Percentiles rank a stretch among this genome's conserved stretches.
Evolutionary conservation across 2,329 filamentous ascomycete species (phyloP).

Genomic region (Ophiosphaerella narmari): DNA sequence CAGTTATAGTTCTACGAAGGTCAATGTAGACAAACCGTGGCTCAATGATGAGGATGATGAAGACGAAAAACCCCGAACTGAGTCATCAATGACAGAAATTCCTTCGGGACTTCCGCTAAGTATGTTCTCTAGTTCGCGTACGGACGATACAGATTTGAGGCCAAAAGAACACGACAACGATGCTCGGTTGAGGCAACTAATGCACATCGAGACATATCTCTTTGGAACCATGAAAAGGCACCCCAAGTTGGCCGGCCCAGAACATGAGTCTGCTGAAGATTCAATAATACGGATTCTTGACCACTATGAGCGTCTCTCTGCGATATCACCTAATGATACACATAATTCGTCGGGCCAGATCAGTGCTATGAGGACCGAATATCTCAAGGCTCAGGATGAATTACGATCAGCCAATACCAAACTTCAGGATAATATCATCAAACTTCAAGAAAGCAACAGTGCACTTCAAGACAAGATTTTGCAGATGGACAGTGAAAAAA

Average conservation of each 20-base stretch:
- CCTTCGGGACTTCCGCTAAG: no score
- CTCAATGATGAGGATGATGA: no score
- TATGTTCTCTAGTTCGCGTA: no score
- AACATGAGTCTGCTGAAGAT: background rate
- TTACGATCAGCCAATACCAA: background rate
- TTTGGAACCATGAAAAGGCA: background rate
- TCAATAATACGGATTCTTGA: background rate
- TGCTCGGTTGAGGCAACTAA: background rate
- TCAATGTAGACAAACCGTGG: no score
- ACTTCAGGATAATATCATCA: background rate
- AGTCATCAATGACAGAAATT: no score
- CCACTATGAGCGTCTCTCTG: background rate
- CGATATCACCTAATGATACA: background rate
- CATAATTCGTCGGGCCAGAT: background rate
- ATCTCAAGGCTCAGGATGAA: background rate
- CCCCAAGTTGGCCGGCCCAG: background rate
- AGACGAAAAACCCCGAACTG: no score
- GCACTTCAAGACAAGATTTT: background rate
- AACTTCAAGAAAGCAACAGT: background rate
- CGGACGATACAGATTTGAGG: background rate
- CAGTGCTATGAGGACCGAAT: background rate
- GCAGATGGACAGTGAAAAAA: background rate
- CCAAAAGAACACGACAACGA: no score
- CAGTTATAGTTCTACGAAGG: no score
- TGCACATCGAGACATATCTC: background rate